Evolutionary conservation across 2,329 filamentous ascomycete genomes (phyloP), one percentile per base, ranked within the genome.

Genomic region (Cordyceps farinosa): DNA sequence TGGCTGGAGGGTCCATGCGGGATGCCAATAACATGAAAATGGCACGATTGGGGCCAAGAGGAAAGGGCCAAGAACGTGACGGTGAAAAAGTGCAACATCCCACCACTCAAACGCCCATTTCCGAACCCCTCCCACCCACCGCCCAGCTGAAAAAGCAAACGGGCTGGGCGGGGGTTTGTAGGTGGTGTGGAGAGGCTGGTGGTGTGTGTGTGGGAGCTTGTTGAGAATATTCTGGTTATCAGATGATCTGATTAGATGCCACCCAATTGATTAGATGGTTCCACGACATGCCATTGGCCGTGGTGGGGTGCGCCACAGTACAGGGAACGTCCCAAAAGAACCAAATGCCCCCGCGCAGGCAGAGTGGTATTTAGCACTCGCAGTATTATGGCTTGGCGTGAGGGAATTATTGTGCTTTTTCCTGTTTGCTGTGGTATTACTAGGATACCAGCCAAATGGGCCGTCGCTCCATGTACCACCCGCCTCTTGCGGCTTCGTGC

Each of bases 221-320:
- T 50, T 27, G 58, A 52, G 29, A 53, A 48, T 30, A 52, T 22
- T 58, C 34, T 61, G 9, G 59, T 69, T 67, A 69, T 69, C 67
- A 67, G 66, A 69, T 69, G 63, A 68, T 67, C 67, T 67, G 68
- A 69, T 69, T 61, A 69, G 66, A 68, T 67, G 66, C 63, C 53
- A 54, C 27, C 47, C 47, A 48, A 61, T 65, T 63, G 65, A 66
- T 66, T 62, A 66, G 65, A 66, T 66, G 64, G 40, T 47, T 55
- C 52, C 34, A 27, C 36, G 17, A 1, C 11, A 1, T 34, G 3
- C 32, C 3, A 66, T 66, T 66, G 65, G 65, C 36, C 22, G 7
- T 9, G 13, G 48, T 63, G 56, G 53, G 36, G 17, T 29, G 15
- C 51, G 34, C 40, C 40, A 44, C 57, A 44, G 27, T 22, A 13